These are phyloP conservation scores for Cordyceps farinosa DNA, from an alignment of 2,329 filamentous ascomycete genomes.

Conservation along the genomic window DNA sequence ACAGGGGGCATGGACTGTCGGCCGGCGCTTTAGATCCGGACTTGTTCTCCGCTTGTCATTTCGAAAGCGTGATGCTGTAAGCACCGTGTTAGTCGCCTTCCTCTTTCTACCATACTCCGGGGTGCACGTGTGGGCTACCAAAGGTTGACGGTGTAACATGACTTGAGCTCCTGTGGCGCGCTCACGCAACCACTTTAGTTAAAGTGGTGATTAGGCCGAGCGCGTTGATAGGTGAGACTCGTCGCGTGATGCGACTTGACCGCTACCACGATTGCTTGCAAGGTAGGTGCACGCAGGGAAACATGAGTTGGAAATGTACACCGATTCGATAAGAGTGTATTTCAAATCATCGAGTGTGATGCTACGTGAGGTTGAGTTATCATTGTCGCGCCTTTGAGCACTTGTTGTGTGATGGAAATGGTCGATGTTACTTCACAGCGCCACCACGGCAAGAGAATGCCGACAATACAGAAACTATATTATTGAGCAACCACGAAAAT, in stretches of 20 bases:
- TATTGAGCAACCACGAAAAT: background rate
- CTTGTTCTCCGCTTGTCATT: background rate
- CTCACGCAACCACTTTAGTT: constrained; percentile 12
- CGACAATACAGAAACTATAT: background rate
- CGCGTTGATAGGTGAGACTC: constrained; percentile 5
- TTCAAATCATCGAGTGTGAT: background rate
- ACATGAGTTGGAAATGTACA: background rate
- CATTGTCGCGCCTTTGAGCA: too few relatives aligned
- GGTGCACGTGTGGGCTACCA: background rate
- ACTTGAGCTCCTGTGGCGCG: constrained; percentile 5
- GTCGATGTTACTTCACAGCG: background rate
- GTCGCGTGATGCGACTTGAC: constrained; percentile 7
- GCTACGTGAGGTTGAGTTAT: too few relatives aligned
- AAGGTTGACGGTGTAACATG: background rate
- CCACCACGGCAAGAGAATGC: background rate
- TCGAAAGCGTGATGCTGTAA: background rate
- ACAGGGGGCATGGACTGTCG: background rate
- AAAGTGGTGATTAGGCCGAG: background rate
- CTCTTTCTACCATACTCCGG: background rate
- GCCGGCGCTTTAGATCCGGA: too few relatives aligned
- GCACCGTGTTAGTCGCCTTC: background rate
- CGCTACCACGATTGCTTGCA: background rate
- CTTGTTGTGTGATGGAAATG: too few relatives aligned
- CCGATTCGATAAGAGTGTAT: background rate
- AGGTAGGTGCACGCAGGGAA: background rate